Conservation (phyloP, 345 rosid species). For the Aethionema arabicum region DNA sequence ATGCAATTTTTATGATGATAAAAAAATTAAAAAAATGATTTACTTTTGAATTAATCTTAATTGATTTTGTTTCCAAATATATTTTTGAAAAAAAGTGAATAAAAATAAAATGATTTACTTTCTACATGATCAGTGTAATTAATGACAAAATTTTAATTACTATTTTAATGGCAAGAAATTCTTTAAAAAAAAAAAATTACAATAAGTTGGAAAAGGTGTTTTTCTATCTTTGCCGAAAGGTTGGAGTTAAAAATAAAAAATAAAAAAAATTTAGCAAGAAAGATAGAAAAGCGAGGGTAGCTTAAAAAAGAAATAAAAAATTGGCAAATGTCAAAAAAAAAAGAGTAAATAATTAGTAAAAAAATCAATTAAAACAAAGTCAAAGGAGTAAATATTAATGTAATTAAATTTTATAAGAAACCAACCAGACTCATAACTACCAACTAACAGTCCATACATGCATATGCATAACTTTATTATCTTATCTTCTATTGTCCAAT, state of each 20-base stretch:
- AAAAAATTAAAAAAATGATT: too few relatives aligned
- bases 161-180: too few relatives aligned
- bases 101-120: too few relatives aligned
- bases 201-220: neutral
- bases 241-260: neutral
- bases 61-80: too few relatives aligned
- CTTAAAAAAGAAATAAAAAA: neutral
- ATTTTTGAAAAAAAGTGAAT: too few relatives aligned
- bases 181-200: too few relatives aligned
- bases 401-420: conserved; percentile 29
- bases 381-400: conserved; percentile 29
- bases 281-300: neutral
- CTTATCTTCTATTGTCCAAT: conserved; percentile 34
- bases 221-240: conserved; percentile 24
- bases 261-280: neutral
- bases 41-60: too few relatives aligned
- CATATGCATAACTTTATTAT: conserved; percentile 32
- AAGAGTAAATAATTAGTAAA: neutral
- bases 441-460: conserved; percentile 37
- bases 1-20: too few relatives aligned
- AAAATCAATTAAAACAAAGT: neutral
- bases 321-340: neutral
- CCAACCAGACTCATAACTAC: conserved; percentile 37
- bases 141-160: too few relatives aligned
- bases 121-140: too few relatives aligned